Base-by-base conservation (phyloP, 2,329 filamentous ascomycete genomes). In the Paecilomyces fulvus region DNA sequence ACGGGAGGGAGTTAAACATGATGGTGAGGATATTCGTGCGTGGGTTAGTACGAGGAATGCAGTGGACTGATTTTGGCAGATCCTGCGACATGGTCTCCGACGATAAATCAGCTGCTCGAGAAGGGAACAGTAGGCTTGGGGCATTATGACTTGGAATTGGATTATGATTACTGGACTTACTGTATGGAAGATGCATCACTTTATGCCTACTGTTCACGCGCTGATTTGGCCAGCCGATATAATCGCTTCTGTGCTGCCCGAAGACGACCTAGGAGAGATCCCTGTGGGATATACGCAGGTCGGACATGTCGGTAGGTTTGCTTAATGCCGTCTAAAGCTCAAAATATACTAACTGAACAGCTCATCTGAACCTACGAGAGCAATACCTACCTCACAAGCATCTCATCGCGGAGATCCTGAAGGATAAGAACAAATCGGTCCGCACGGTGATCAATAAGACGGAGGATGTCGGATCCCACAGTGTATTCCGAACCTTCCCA, bases 391-490 rank as follows among this genome's bases (percentile, higher is more conserved):
- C 89, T 0, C 96, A 95, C 78, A 96, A 94, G 72, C 72, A 87
- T 62, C 71, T 97, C 48, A 92, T 97, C 52, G 94, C 88, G 0
- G 79, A 92, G 65, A 86, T 97, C 2, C 77, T 99, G 20, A 76
- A 90, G 54, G 94, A 97, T 77, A 99, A 99, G 76, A 96, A 95
- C 73, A 81, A 85, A 9, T 77, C 76, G 50, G 83, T 96, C 58
- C 81, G 79, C 58, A 99, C 94, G 0, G 92, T 99, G 63, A 96
- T 99, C 76, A 96, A 96, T 80, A 99, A 99, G 74, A 82, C 87
- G 49, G 88, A 95, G 72, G 86, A 90, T 59, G 92, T 99, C 8
- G 94, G 94, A 57, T 82, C 83, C 21, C 86, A 89, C 64, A 94
- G 86, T 63, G 85, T 90, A 69, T 99, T 89, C 75, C 85, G 94